These are phyloP conservation scores for Climacium dendroides DNA, from an alignment of 225 moss, liverwort and hornwort species.

Conservation along the genomic window DNA sequence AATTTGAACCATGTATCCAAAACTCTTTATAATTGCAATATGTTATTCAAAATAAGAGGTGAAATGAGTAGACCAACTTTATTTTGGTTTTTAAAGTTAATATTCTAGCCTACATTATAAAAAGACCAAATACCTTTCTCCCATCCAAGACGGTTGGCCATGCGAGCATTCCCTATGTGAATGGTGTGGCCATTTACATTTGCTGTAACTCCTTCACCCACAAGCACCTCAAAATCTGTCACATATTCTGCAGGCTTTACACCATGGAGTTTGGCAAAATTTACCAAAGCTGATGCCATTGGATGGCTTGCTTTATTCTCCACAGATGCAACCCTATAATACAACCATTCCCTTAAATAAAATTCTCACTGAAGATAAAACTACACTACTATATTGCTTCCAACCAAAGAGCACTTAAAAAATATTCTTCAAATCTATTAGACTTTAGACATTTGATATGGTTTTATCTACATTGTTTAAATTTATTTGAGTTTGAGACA, in stretches of 20 bases:
- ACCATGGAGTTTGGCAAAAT: slow-evolving; percentile 28
- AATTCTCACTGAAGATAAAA: not conserved
- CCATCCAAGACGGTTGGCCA: slow-evolving; percentile 46
- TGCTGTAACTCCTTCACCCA: slow-evolving; percentile 37
- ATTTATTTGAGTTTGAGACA: not conserved
- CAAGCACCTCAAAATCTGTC: slow-evolving; percentile 36
- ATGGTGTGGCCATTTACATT: slow-evolving; percentile 31
- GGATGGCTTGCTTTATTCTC: slow-evolving; percentile 52
- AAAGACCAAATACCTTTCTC: slow-evolving; percentile 12
- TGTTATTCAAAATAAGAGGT: not conserved
- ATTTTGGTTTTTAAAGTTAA: not conserved
- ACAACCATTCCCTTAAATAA: not conserved
- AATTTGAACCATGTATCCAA: not conserved
- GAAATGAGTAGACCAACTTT: not conserved
- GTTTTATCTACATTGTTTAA: not conserved
- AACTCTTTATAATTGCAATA: not conserved
- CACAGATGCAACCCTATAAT: slow-evolving; percentile 23
- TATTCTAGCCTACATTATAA: not conserved
- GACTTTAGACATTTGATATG: not conserved
- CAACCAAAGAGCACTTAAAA: not conserved
- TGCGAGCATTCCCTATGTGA: slow-evolving; percentile 43
- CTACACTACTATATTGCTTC: not conserved
- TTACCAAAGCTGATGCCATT: slow-evolving; percentile 35
- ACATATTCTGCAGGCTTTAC: slow-evolving; percentile 28
- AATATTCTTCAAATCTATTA: not conserved